Conservation (phyloP, 2,329 filamentous ascomycete genomes). For the Botrytis medusae region DNA sequence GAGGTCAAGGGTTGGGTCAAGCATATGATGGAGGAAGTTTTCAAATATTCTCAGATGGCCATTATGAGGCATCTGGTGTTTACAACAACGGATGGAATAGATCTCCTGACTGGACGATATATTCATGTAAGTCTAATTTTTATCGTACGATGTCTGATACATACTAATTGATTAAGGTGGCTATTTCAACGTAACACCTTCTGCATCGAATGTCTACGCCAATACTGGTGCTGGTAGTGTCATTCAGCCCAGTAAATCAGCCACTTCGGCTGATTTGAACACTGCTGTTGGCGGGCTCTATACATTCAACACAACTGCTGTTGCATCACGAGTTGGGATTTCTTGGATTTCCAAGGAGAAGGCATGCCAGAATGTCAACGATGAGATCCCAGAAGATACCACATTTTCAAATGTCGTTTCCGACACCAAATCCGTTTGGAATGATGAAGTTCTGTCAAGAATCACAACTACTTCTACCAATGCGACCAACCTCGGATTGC, state of each 20-base stretch:
- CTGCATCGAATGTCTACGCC: constrained; percentile 32
- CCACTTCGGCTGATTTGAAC: not conserved
- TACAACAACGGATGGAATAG: constrained; percentile 64
- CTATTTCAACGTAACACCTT: constrained; percentile 32
- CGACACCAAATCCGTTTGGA: constrained; percentile 19
- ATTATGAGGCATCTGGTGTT: constrained; percentile 24
- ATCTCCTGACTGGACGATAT: constrained; percentile 60
- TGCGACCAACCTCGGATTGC: constrained; percentile 53
- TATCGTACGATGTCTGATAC: constrained; percentile 24
- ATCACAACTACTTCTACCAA: constrained; percentile 60
- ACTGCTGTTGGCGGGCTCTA: constrained; percentile 39
- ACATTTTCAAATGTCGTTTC: constrained; percentile 43
- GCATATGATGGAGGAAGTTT: constrained; percentile 62
- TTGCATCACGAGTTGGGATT: constrained; percentile 53
- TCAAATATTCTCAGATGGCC: constrained; percentile 42
- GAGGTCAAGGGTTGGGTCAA: constrained; percentile 61
- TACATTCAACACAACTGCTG: constrained; percentile 43
- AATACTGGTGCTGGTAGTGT: constrained; percentile 38
- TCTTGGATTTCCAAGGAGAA: constrained; percentile 50
- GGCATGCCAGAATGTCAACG: constrained; percentile 47
- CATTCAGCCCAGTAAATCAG: not conserved
- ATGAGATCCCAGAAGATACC: constrained; percentile 47
- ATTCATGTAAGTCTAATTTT: constrained; percentile 54
- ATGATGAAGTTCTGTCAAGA: constrained; percentile 22
- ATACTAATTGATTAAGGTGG: constrained; percentile 28